A percentile compares a stretch with the other conserved stretches of the same genome.
phyloP scores from a whole-genome alignment of 2,329 filamentous ascomycete genomes.

The Phaeosphaeriaceae sp. region DNA sequence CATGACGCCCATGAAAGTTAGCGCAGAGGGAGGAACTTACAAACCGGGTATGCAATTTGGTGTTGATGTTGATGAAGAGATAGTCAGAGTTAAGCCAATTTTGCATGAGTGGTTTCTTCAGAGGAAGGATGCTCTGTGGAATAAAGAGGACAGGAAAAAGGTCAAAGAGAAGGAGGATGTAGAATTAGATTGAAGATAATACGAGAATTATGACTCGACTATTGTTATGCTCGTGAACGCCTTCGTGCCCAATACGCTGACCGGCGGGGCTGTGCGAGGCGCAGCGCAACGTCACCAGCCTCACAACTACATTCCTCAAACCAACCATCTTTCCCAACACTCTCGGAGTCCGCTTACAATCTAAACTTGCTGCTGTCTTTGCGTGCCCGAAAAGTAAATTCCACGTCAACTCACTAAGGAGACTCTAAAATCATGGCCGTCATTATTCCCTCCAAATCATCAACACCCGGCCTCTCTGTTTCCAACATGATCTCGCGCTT shows the following conservation, averaged over 20 bases:
- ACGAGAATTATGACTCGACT: neutral
- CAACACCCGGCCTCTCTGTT: conserved; percentile 29
- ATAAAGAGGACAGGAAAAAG: conserved; percentile 3
- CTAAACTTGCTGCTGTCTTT: too few species aligned
- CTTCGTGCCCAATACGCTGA: conserved; percentile 6
- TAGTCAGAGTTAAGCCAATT: conserved; percentile 63
- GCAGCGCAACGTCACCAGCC: conserved; percentile 17
- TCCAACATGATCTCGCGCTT: conserved; percentile 39
- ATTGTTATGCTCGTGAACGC: neutral
- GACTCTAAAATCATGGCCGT: conserved; percentile 24
- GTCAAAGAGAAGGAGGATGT: conserved; percentile 25
- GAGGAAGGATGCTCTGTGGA: conserved; percentile 45
- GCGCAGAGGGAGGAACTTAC: conserved; percentile 68
- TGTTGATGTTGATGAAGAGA: conserved; percentile 17
- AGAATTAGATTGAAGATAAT: conserved; percentile 1
- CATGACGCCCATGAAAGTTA: conserved; percentile 82
- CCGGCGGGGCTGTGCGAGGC: conserved; percentile 31
- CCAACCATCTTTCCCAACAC: neutral
- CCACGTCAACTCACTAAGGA: too few species aligned
- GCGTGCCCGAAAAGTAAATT: too few species aligned
- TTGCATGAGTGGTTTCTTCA: conserved; percentile 76
- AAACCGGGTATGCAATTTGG: conserved; percentile 62
- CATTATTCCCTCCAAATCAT: conserved; percentile 16
- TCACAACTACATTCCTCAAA: neutral
- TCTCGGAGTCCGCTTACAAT: neutral